Evolutionary conservation across 768 basidiomycete species (phyloP).

Genomic region (Galerina sulciceps): DNA sequence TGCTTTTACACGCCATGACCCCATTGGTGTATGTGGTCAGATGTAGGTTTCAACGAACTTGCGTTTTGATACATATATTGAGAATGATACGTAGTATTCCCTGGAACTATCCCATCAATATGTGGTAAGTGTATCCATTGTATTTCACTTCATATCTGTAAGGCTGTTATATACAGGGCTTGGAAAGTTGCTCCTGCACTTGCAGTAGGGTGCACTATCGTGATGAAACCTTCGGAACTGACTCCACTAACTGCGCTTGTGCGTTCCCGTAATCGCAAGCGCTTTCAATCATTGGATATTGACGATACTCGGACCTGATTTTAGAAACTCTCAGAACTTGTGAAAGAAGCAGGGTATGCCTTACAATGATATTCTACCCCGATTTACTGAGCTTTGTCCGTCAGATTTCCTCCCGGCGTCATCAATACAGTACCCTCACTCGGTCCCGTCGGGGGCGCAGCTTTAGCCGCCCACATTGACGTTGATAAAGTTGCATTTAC

Average conservation of each 20-base stretch:
- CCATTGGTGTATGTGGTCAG: constrained; percentile 94
- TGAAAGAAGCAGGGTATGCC: constrained; percentile 80
- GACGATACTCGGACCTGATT: constrained; percentile 10
- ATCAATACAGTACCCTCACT: constrained; percentile 87
- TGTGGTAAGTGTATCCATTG: constrained; percentile 57
- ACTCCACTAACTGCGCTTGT: constrained; percentile 86
- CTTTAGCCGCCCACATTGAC: constrained; percentile 78
- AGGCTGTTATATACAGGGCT: constrained; percentile 44
- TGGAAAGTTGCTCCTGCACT: constrained; percentile 96
- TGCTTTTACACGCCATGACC: constrained; percentile 87
- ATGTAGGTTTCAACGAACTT: constrained; percentile 57
- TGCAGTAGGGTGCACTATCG: constrained; percentile 89
- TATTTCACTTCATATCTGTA: neutral
- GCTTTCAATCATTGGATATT: no score
- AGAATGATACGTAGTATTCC: constrained; percentile 61
- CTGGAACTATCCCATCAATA: constrained; percentile 92
- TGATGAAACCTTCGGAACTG: constrained; percentile 93
- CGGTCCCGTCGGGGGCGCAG: constrained; percentile 83
- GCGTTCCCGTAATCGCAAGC: constrained; percentile 24
- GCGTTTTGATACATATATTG: constrained; percentile 4
- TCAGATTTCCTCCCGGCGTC: constrained; percentile 88
- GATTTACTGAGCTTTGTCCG: constrained; percentile 10
- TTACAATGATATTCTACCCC: neutral
- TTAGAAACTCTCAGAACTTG: constrained; percentile 81
- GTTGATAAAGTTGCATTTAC: constrained; percentile 98